Evolutionary conservation across 352 stramenopile species (phyloP).

Genomic region (Phytopythium oedochilum): DNA sequence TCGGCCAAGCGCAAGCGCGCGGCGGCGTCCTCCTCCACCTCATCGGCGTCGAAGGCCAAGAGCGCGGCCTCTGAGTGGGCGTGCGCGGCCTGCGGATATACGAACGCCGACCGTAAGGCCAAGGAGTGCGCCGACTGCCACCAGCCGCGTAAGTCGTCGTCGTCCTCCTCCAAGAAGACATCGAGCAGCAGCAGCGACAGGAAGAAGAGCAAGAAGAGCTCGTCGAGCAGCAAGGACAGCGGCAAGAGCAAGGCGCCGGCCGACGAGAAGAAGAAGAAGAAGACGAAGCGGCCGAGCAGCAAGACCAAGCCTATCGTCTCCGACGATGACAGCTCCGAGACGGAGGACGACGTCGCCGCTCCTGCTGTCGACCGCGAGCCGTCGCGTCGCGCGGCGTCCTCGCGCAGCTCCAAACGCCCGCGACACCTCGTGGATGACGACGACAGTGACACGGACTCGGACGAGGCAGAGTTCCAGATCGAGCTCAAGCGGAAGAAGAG

Average conservation of each 20-base stretch:
- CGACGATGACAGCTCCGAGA: slow-evolving; percentile 61
- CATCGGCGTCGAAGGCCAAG: slow-evolving; percentile 4
- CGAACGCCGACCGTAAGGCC: slow-evolving; percentile 34
- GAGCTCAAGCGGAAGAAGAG: slow-evolving; percentile 31
- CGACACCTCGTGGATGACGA: slow-evolving; percentile 9
- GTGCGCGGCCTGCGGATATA: slow-evolving; percentile 37
- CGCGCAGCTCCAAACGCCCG: slow-evolving; percentile 16
- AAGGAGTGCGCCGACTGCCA: slow-evolving; percentile 43
- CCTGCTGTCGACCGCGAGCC: neutral
- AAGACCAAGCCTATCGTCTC: slow-evolving; percentile 80
- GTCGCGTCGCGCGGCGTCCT: slow-evolving; percentile 1
- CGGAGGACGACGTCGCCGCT: slow-evolving; percentile 32
- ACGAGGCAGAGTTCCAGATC: slow-evolving; percentile 32
- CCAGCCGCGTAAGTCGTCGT: slow-evolving; percentile 5
- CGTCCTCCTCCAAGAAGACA: neutral
- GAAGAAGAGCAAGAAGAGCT: slow-evolving; percentile 18
- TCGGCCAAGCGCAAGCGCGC: slow-evolving; percentile 5
- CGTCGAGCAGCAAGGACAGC: slow-evolving; percentile 2
- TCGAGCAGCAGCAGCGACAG: slow-evolving; percentile 11
- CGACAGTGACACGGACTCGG: slow-evolving; percentile 33
- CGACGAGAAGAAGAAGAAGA: slow-evolving; percentile 58
- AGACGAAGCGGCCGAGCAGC: slow-evolving; percentile 66
- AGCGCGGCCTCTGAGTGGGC: slow-evolving; percentile 30
- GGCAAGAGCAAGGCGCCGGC: slow-evolving; percentile 7
- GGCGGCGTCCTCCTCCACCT: slow-evolving; percentile 8